A percentile compares a stretch with the other conserved stretches of the same genome.
These are phyloP conservation scores for Talaromyces liani DNA, from an alignment of 495 filamentous ascomycete species.

Conservation along the genomic window DNA sequence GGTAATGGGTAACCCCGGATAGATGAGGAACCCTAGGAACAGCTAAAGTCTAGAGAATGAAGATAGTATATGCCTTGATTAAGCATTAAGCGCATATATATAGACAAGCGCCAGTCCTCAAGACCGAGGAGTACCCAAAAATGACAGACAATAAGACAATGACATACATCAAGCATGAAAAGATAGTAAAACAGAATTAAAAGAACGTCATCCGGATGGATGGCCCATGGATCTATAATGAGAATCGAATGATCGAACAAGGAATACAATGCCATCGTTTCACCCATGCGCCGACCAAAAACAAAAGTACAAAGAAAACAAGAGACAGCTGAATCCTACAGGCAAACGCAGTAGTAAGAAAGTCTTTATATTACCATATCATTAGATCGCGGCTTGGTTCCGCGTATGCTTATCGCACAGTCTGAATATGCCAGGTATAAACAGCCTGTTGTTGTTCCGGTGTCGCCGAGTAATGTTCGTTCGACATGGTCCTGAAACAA, in stretches of 20 bases:
- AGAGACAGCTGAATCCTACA: slow-evolving; percentile 9
- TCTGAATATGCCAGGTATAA: background rate
- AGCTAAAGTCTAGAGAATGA: background rate
- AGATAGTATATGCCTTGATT: background rate
- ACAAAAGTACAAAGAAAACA: slow-evolving; percentile 14
- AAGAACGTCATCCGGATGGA: background rate
- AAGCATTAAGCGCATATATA: background rate
- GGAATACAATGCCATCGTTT: background rate
- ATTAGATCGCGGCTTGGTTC: background rate
- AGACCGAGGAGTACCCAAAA: background rate
- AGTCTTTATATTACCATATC: slow-evolving; percentile 7
- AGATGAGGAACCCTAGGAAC: too few relatives aligned
- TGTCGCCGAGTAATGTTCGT: background rate
- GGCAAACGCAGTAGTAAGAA: slow-evolving; percentile 5
- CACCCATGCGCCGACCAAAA: slow-evolving; percentile 12
- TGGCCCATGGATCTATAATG: slow-evolving; percentile 13
- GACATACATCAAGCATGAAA: background rate
- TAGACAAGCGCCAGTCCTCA: background rate
- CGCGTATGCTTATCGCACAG: background rate
- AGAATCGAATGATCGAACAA: slow-evolving; percentile 1
- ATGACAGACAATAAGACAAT: background rate
- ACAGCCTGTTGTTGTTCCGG: background rate
- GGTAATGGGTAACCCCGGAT: background rate
- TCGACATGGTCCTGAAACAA: background rate
- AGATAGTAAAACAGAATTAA: background rate